A percentile compares a stretch with the other conserved stretches of the same genome.
These are phyloP conservation scores for Peterozyma xylosa DNA, from an alignment of 805 yeast genomes.

Conservation along the genomic window DNA sequence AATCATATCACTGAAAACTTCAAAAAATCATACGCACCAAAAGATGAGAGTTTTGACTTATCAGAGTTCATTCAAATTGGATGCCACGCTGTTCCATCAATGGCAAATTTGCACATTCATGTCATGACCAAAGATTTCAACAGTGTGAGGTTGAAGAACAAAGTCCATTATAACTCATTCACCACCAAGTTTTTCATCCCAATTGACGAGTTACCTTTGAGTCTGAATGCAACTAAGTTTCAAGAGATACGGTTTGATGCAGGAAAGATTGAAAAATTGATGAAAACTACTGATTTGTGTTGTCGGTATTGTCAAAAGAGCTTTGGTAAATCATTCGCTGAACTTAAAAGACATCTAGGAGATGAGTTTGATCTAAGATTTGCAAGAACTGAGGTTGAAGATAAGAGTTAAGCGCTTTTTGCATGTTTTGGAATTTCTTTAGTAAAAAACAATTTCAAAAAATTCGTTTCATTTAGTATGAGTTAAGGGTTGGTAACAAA, in stretches of 20 bases:
- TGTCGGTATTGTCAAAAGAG: conserved; percentile 35
- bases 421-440: too few species aligned
- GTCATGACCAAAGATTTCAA: conserved; percentile 59
- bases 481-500: too few species aligned
- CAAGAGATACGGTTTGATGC: conserved; percentile 31
- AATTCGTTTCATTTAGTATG: too few species aligned
- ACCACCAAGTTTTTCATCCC: conserved; percentile 56
- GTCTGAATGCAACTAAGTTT: conserved; percentile 14
- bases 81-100: conserved; percentile 64
- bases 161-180: conserved; percentile 66
- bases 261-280: conserved; percentile 29
- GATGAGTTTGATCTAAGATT: conserved; percentile 21
- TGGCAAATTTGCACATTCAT: conserved; percentile 67
- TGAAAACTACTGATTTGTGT: conserved; percentile 25
- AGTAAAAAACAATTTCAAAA: too few species aligned
- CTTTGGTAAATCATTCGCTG: conserved; percentile 33
- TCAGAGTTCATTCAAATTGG: conserved; percentile 41
- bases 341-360: conserved; percentile 32
- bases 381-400: conserved; percentile 2
- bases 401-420: too few species aligned
- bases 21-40: conserved; percentile 9
- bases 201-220: conserved; percentile 41
- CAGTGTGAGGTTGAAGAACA: conserved; percentile 47
- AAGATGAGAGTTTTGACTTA: conserved; percentile 18
- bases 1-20: conserved; percentile 12